Percentiles rank a stretch among this genome's conserved stretches.
Evolutionary conservation across 495 filamentous ascomycete species (phyloP).

Genomic region (Platismatia glauca): DNA sequence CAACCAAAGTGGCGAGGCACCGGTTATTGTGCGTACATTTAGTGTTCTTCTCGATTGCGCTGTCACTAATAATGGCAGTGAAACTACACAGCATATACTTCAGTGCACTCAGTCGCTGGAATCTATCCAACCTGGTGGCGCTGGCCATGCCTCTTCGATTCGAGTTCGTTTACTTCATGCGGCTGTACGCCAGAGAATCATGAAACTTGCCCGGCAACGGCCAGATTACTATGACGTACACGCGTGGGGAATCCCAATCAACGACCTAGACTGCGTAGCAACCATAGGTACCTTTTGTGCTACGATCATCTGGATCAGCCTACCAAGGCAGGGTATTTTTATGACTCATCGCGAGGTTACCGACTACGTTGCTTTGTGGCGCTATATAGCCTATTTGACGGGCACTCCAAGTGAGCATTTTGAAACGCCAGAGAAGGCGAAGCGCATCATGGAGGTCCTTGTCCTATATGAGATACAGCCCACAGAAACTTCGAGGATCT

Average conservation of each 20-base stretch:
- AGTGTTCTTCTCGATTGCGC: not conserved
- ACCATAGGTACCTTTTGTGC: conserved; percentile 59
- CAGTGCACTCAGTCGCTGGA: conserved; percentile 53
- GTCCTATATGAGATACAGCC: conserved; percentile 52
- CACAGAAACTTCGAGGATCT: conserved; percentile 44
- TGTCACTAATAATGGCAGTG: conserved; percentile 21
- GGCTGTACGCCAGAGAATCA: conserved; percentile 56
- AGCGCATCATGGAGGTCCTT: conserved; percentile 51
- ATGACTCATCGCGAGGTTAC: conserved; percentile 45
- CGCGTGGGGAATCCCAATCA: conserved; percentile 56
- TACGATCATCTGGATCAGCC: conserved; percentile 53
- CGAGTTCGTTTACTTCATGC: conserved; percentile 65
- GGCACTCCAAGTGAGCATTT: conserved; percentile 52
- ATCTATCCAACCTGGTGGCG: conserved; percentile 56
- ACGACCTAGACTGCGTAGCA: conserved; percentile 57
- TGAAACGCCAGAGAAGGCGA: conserved; percentile 45
- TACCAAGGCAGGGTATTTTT: conserved; percentile 60
- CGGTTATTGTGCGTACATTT: conserved; percentile 47
- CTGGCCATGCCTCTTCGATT: conserved; percentile 54
- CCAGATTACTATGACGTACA: conserved; percentile 53
- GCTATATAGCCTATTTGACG: conserved; percentile 57
- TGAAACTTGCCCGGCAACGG: conserved; percentile 40
- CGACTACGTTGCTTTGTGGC: conserved; percentile 65
- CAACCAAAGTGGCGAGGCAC: conserved; percentile 54
- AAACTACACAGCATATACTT: conserved; percentile 53